Conservation (phyloP, 805 yeast species). For the Candida ponderosae region DNA sequence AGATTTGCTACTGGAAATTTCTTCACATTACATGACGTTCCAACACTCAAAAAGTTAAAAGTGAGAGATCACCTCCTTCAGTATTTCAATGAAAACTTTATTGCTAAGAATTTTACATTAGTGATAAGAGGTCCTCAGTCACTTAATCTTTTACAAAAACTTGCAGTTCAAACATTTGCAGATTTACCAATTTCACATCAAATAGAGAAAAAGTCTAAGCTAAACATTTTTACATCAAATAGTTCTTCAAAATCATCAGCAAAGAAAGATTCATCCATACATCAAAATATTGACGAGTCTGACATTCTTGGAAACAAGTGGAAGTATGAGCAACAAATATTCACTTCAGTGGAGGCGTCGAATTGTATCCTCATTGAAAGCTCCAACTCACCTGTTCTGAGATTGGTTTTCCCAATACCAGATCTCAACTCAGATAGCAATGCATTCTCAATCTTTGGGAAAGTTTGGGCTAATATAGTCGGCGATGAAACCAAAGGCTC, state of each 20-base stretch:
- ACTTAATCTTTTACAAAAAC: slow-evolving; percentile 43
- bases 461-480: slow-evolving; percentile 46
- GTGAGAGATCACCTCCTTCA: slow-evolving; percentile 26
- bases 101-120: slow-evolving; percentile 42
- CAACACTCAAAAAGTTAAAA: slow-evolving; percentile 25
- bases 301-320: slow-evolving; percentile 11
- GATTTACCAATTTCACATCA: slow-evolving; percentile 16
- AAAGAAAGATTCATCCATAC: background rate
- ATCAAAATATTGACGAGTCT: slow-evolving; percentile 5
- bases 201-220: slow-evolving; percentile 5
- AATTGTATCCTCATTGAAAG: slow-evolving; percentile 32
- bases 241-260: background rate
- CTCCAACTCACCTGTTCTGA: slow-evolving; percentile 25
- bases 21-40: slow-evolving; percentile 34
- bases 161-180: slow-evolving; percentile 37
- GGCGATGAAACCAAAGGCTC: slow-evolving; percentile 58
- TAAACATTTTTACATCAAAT: slow-evolving; percentile 2
- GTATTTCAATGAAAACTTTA: slow-evolving; percentile 35
- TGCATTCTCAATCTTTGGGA: slow-evolving; percentile 24
- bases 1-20: slow-evolving; percentile 61
- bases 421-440: slow-evolving; percentile 1
- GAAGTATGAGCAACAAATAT: slow-evolving; percentile 14
- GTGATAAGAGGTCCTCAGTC: slow-evolving; percentile 66
- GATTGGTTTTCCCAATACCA: slow-evolving; percentile 39
- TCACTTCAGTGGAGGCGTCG: slow-evolving; percentile 11